These are phyloP conservation scores for Canariomyces notabilis DNA, from an alignment of 2,329 filamentous ascomycete species.

Conservation along the genomic window DNA sequence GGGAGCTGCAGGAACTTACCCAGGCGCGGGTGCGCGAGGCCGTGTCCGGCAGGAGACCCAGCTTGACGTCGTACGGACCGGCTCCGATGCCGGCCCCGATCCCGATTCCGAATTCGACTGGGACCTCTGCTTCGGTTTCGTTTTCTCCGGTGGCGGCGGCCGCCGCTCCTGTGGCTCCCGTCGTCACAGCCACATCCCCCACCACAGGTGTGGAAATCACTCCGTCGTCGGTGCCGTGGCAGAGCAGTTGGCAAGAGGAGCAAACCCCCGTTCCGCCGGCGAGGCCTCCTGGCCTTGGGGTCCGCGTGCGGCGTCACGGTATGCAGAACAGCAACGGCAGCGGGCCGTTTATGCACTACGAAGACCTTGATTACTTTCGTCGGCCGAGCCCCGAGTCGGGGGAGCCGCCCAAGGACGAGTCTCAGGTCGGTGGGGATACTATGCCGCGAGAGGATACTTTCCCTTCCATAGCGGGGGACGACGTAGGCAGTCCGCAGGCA, in stretches of 20 bases:
- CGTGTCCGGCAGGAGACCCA: conserved; percentile 4
- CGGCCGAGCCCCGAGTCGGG: conserved; percentile 3
- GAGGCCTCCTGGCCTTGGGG: no score
- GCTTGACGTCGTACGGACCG: conserved; percentile 17
- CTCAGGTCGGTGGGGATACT: conserved; percentile 5
- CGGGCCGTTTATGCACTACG: conserved; percentile 25
- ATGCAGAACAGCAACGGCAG: neutral
- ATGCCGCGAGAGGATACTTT: conserved; percentile 15
- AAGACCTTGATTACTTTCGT: conserved; percentile 21
- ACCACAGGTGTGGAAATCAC: neutral
- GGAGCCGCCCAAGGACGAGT: conserved; percentile 21
- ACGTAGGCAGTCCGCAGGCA: conserved; percentile 8
- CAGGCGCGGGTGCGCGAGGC: conserved; percentile 18
- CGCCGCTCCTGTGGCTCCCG: no score
- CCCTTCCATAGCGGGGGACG: conserved; percentile 6
- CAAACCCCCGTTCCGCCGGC: no score
- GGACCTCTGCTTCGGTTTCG: no score
- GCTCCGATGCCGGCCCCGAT: conserved; percentile 6
- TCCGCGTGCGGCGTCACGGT: neutral
- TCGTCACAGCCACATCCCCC: neutral
- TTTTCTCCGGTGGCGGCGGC: neutral
- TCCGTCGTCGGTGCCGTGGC: neutral
- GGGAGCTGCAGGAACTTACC: conserved; percentile 18
- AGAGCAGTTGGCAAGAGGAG: neutral
- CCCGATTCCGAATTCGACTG: neutral